Evolutionary conservation across 768 basidiomycete species (phyloP), one percentile per base, ranked within the genome.

Genomic region (Xerocomus brunneocitrinus): DNA sequence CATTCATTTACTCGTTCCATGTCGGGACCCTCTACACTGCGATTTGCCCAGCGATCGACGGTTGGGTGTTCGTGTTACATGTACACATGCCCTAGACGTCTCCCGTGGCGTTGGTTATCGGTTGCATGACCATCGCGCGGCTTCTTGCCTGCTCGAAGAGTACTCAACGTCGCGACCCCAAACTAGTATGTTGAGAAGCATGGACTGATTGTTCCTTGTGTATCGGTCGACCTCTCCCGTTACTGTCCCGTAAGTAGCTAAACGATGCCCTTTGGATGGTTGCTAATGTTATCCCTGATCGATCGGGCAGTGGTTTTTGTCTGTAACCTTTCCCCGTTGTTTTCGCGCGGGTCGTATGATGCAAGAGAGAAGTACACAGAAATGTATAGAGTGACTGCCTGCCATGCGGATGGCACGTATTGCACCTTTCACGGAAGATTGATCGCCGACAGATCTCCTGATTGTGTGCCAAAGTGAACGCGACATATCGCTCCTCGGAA

Each of bases 291-390:
- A 16, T 51, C 49, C 16, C 36, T 55, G 36, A 60, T 60, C 49
- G 41, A 41, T 49, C 49, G 39, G 58, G 50, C 54, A 30, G 52
- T 62, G 50, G 48, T 12, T 34, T 46, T 62, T 36, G 46, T 54
- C 47, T 48, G 56, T 52, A 39, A 44, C 47, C 39, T 65, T 61
- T 62, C 58, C 48, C 60, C 60, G 63, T 52, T 55, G 58, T 58
- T 57, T 64, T 62, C 63, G 60, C 60, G 28, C 51, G n/a, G 51
- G 48, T 60, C 32, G 51, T 51, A 38, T 52, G 53, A 57, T 56
- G 42, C 65, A 65, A 66, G 52, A 67, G 61, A 67, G 66, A 68
- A 67, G 64, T 13, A 32, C 30, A 54, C 57, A 35, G 24, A 54
- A 58, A 63, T 67, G 56, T 59, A 63, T 62, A 67, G 57, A 62